These are phyloP conservation scores for Leucocoprinus leucothites DNA, from an alignment of 768 basidiomycete genomes.

Conservation along the genomic window DNA sequence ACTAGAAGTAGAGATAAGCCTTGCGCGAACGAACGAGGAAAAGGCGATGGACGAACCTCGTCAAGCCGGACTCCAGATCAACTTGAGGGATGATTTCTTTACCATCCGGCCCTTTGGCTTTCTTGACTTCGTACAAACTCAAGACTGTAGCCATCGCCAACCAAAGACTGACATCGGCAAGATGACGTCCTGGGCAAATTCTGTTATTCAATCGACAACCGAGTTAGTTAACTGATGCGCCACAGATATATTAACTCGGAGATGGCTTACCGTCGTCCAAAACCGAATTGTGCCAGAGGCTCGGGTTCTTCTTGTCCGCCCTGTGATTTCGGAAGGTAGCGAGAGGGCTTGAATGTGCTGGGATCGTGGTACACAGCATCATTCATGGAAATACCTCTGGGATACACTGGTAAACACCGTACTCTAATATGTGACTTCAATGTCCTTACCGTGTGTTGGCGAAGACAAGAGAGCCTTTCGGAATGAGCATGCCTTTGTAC, in stretches of 20 bases:
- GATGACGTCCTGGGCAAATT: constrained; percentile 37
- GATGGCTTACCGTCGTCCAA: not conserved
- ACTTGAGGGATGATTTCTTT: constrained; percentile 27
- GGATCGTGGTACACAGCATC: not conserved
- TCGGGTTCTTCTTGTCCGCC: not conserved
- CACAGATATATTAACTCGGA: not conserved
- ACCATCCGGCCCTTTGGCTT: constrained; percentile 14
- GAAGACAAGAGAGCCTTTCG: constrained; percentile 60
- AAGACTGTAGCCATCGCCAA: constrained; percentile 25
- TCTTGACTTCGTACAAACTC: constrained; percentile 25
- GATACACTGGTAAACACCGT: not conserved
- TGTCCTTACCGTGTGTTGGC: constrained; percentile 54
- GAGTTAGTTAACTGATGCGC: not conserved
- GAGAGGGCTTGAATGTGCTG: not conserved
- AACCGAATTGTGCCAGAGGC: not conserved
- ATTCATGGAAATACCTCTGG: not conserved
- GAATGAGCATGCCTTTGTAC: constrained; percentile 54
- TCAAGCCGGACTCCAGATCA: constrained; percentile 29
- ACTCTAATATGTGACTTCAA: not conserved
- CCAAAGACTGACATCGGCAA: constrained; percentile 40
- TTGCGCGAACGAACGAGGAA: not conserved
- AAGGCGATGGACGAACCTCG: constrained; percentile 22
- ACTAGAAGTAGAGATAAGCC: constrained; percentile 10
- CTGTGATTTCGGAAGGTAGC: not conserved
- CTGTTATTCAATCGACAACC: constrained; percentile 2